phyloP scores from a whole-genome alignment of 192 early-diverging fungal species.

The Coemansia pectinata region DNA sequence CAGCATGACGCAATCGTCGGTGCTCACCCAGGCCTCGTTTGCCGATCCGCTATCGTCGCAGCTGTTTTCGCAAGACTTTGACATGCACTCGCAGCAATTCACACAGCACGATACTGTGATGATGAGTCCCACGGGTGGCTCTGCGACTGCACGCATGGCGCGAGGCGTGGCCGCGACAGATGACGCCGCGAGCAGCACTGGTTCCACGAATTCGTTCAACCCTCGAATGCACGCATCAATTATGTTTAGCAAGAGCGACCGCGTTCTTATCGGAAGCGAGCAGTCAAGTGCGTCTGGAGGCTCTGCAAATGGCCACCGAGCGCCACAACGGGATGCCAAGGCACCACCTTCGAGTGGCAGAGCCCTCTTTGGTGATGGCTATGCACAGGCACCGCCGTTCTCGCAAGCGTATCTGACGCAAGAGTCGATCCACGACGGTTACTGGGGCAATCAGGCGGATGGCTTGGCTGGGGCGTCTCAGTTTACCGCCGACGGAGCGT shows the following conservation, averaged over 20 bases:
- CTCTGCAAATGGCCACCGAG: not conserved
- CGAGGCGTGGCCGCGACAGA: not conserved
- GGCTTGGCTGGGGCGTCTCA: conserved; percentile 13
- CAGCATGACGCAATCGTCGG: conserved; percentile 5
- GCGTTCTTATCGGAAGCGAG: conserved; percentile 23
- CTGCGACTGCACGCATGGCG: not conserved
- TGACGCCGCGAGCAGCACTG: not conserved
- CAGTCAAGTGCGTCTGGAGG: not conserved
- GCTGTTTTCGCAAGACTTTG: conserved; percentile 43
- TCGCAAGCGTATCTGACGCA: conserved; percentile 36
- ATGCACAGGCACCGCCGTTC: conserved; percentile 28
- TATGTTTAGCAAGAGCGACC: conserved; percentile 53
- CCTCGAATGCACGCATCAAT: conserved; percentile 53
- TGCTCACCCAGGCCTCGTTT: conserved; percentile 40
- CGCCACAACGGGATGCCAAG: not conserved
- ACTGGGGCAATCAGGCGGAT: conserved; percentile 5
- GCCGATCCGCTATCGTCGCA: conserved; percentile 26
- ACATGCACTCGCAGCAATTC: conserved; percentile 37
- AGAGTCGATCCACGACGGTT: conserved; percentile 19
- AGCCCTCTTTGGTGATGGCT: conserved; percentile 3
- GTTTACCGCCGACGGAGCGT: conserved; percentile 12
- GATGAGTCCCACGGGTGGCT: conserved; percentile 7
- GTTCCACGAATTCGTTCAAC: conserved; percentile 23
- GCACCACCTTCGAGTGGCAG: not conserved
- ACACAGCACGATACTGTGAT: conserved; percentile 50